Evolutionary conservation across 495 filamentous ascomycete genomes (phyloP).

Genomic region (Daldinia loculata): DNA sequence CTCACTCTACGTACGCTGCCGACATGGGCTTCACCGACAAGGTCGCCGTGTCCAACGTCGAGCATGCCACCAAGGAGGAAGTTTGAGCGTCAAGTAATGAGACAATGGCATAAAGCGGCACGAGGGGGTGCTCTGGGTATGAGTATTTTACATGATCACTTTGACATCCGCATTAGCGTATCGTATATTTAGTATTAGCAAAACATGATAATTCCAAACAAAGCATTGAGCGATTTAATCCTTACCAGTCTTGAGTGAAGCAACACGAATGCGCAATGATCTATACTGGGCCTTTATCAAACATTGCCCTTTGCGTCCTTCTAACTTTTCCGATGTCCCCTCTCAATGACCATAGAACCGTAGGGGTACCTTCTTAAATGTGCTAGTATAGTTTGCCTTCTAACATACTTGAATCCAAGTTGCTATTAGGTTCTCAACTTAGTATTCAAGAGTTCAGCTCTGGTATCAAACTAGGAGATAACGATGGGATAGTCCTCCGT

Average conservation of each 20-base stretch:
- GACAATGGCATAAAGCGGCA: background rate
- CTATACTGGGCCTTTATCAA: background rate
- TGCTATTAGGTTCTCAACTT: background rate
- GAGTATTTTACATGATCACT: slow-evolving; percentile 3
- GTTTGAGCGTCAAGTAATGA: slow-evolving; percentile 14
- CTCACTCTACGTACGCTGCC: slow-evolving; percentile 72
- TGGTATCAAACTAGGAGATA: background rate
- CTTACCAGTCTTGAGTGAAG: background rate
- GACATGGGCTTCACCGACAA: slow-evolving; percentile 57
- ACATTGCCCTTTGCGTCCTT: too few relatives aligned
- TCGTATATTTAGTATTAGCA: background rate
- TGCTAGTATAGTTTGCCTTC: background rate
- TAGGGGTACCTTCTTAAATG: background rate
- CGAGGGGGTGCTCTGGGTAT: slow-evolving; percentile 4
- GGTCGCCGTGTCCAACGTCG: slow-evolving; percentile 15
- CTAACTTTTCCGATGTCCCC: background rate
- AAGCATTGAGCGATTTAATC: background rate
- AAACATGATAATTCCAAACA: background rate
- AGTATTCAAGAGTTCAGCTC: background rate
- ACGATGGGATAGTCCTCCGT: background rate
- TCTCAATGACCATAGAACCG: background rate
- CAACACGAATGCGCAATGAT: background rate
- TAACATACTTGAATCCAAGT: background rate
- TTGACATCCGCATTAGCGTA: slow-evolving; percentile 10
- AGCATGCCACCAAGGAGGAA: slow-evolving; percentile 28